Conservation (phyloP, 2,329 filamentous ascomycete species). For the Aspergillus japonicus region DNA sequence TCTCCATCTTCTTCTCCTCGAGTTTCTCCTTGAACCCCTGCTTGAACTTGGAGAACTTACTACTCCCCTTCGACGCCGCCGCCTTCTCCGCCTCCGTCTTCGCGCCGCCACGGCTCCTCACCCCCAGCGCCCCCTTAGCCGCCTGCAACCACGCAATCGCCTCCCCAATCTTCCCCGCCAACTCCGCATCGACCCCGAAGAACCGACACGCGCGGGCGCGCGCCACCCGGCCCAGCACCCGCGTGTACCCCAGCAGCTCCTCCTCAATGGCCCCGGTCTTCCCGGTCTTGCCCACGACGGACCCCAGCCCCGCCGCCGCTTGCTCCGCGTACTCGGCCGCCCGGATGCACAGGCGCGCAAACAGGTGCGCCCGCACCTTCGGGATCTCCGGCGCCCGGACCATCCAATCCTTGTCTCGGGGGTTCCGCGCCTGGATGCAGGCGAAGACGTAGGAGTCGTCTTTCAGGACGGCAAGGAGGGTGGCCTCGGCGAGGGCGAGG, state of each 20-base stretch:
- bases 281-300: conserved; percentile 30
- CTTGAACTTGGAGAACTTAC: conserved; percentile 57
- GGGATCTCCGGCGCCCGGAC: conserved; percentile 84
- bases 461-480: conserved; percentile 83
- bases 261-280: conserved; percentile 53
- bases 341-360: conserved; percentile 81
- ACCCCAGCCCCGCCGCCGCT: conserved; percentile 56
- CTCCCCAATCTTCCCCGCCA: conserved; percentile 75
- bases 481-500: conserved; percentile 81
- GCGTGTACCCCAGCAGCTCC: conserved; percentile 68
- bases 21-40: conserved; percentile 73
- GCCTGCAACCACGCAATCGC: conserved; percentile 84
- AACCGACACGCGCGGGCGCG: conserved; percentile 86
- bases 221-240: conserved; percentile 71
- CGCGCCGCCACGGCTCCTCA: conserved; percentile 47
- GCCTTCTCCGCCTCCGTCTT: conserved; percentile 47
- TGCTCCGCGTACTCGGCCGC: conserved; percentile 83
- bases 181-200: conserved; percentile 83
- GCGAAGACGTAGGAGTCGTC: conserved; percentile 89
- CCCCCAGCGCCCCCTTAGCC: conserved; percentile 71
- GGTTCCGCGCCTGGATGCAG: conserved; percentile 77
- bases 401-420: conserved; percentile 92
- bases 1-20: conserved; percentile 77
- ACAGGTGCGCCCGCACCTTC: conserved; percentile 83
- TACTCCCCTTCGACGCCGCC: conserved; percentile 23